A percentile compares a stretch with the other conserved stretches of the same genome.
phyloP scores from a whole-genome alignment of 202 grass and related monocot species.

The Panicum virgatum region DNA sequence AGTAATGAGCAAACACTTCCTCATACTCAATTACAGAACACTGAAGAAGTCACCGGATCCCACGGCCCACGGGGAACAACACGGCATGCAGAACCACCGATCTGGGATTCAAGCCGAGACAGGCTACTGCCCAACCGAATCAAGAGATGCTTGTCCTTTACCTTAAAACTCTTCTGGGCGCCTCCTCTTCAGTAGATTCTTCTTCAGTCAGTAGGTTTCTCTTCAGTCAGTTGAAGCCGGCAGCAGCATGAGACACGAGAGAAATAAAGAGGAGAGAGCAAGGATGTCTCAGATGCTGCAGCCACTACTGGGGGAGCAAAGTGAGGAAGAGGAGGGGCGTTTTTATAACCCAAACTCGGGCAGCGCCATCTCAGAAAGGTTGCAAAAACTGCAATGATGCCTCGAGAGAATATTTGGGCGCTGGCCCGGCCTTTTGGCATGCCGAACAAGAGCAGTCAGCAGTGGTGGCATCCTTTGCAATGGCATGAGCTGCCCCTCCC shows the following conservation, averaged over 20 bases:
- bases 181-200: not conserved
- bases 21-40: not conserved
- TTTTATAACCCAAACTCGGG: constrained; percentile 28
- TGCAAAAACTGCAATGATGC: constrained; percentile 43
- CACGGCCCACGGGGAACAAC: not conserved
- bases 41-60: not conserved
- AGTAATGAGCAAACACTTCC: not conserved
- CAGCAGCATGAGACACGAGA: not conserved
- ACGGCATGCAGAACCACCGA: not conserved
- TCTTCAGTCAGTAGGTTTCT: not conserved
- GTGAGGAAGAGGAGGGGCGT: not conserved
- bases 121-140: not conserved
- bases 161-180: not conserved
- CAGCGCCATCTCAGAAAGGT: not conserved
- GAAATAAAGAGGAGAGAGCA: not conserved
- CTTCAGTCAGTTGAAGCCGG: not conserved
- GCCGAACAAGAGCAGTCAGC: constrained; percentile 32
- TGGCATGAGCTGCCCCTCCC: constrained; percentile 38
- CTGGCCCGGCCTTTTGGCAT: constrained; percentile 36
- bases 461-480: not conserved
- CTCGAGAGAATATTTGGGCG: constrained; percentile 8
- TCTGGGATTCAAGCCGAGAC: not conserved
- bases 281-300: constrained; percentile 10
- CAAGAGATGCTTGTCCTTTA: not conserved
- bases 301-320: not conserved